A percentile compares a stretch with the other conserved stretches of the same genome.
Evolutionary conservation across 83 land plant genomes (phyloP).

Genomic region (Thuja plicata): DNA sequence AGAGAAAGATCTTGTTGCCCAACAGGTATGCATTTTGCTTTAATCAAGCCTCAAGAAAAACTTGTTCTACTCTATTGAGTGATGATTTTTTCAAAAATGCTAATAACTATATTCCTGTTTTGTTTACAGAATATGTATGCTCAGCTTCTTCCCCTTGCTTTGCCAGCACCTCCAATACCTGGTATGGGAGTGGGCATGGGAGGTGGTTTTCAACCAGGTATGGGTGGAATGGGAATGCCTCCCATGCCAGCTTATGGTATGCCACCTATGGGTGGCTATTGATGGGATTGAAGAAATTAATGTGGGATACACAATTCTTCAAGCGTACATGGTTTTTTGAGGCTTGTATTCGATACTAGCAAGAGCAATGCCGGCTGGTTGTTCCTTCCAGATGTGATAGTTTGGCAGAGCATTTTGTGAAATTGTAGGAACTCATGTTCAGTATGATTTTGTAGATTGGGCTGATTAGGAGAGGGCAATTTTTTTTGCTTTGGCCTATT

Average conservation of each 20-base stretch:
- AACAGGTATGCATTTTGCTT: conserved; percentile 53
- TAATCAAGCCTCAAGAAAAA: not conserved
- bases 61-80: not conserved
- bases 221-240: conserved; percentile 84
- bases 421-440: conserved; percentile 9
- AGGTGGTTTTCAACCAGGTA: conserved; percentile 49
- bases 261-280: conserved; percentile 83
- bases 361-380: not conserved
- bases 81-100: not conserved
- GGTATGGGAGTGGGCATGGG: conserved; percentile 62
- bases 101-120: not conserved
- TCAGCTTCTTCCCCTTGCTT: conserved; percentile 92
- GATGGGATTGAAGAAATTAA: not conserved
- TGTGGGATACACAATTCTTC: not conserved
- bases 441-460: conserved; percentile 20
- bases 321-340: not conserved
- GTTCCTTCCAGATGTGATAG: not conserved
- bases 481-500: conserved; percentile 4
- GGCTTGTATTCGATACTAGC: conserved; percentile 14
- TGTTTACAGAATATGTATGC: conserved; percentile 95
- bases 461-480: conserved; percentile 10
- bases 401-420: conserved; percentile 12
- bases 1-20: conserved; percentile 83
- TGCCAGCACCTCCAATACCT: conserved; percentile 92
- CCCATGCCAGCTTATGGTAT: conserved; percentile 83